Evolutionary conservation across 2,329 filamentous ascomycete genomes (phyloP), one percentile per base, ranked within the genome.

Genomic region (Cladophialophora carrionii): DNA sequence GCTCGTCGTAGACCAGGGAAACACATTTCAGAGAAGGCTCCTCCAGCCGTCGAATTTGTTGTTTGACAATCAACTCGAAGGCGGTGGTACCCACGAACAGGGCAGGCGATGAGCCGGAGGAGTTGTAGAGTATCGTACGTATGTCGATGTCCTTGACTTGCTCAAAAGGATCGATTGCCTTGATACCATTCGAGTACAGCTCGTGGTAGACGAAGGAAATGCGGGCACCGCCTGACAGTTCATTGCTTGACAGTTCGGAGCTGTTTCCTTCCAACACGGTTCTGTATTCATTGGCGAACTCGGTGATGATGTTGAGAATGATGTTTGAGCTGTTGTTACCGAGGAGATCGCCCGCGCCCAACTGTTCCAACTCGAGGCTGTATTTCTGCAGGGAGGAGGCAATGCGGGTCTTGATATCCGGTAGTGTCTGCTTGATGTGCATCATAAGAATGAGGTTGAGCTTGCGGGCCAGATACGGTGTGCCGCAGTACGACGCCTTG

Each of bases 171-270:
- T 99, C 96, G 51, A 99, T 89, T 1, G 95, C 93, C 84, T 98
- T 98, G 76, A 99, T 86, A 80, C 95, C 95, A 77, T 98, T 98
- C 63, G 92, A 89, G 80, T 99, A 99, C 17, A 99, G 85, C 78
- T 99, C 95, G 80, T 99, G 95, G 85, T 98, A 99, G 53, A 99
- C 95, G 76, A 99, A 99, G 76, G 92, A 96, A 77, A 99, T 99
- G 86, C 95, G 90, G 61, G 95, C 95, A 82, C 95, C 95, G 69
- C 95, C 95, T 5, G 95, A 98, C 67, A 99, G 84, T 78, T 99
- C 95, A 1, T 90, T 86, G 79, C 92, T 96, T 26, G 95, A 98
- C 3, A 99, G 84, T 78, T 99, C 95, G 69, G 92, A 92, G 80
- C 96, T 98, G 80, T 96, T 96, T 72, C 95, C 95, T 72, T 99